Evolutionary conservation across 805 yeast genomes (phyloP), one percentile per base, ranked within the genome.

Genomic region (Wickerhamiella kurtzmanii): DNA sequence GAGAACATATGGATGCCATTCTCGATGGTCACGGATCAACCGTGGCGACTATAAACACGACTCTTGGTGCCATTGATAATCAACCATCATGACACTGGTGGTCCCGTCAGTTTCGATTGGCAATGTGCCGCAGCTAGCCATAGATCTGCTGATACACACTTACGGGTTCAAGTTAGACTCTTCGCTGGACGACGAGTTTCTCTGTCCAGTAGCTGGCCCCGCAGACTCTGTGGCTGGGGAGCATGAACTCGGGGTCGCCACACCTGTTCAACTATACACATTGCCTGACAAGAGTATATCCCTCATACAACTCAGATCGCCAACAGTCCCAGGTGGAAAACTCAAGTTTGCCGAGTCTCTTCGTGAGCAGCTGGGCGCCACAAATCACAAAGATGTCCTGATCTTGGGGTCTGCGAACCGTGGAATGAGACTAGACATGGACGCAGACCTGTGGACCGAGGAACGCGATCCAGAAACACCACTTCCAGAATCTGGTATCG

Each of bases 171-270:
- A 62, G 47, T 73, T 73, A 36, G 68, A 80, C 2, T 77, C 74
- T 9, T 58, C 73, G 15, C 63, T 88, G 22, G 81, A 82, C 55
- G 79, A 78, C 44, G 61, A 66, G 2, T 74, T 68, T 52, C 62
- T 87, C 6, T 83, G 82, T 58, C 95, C 97, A 2, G 85, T 89
- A 64, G 79, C 80, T 0, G 82, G 95, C 0, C 94, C 96, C 1
- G 65, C 73, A 11, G 96, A 86, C 58, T 67, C 66, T 48, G 58
- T 62, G 0, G 49, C 45, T 4, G 55, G 52, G 32, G 55, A 58
- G 38, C 44, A 44, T 1, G 48, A 42, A 32, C 18, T 53, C 0
- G 76, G 75, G 1, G 61, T 76, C 2, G 70, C 82, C 0, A 75
- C 82, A 1, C 76, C 82, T 0, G 59, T 83, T 22, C 95, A 88